phyloP scores from a whole-genome alignment of 2,329 filamentous ascomycete genomes.

The Emydomyces testavorans region DNA sequence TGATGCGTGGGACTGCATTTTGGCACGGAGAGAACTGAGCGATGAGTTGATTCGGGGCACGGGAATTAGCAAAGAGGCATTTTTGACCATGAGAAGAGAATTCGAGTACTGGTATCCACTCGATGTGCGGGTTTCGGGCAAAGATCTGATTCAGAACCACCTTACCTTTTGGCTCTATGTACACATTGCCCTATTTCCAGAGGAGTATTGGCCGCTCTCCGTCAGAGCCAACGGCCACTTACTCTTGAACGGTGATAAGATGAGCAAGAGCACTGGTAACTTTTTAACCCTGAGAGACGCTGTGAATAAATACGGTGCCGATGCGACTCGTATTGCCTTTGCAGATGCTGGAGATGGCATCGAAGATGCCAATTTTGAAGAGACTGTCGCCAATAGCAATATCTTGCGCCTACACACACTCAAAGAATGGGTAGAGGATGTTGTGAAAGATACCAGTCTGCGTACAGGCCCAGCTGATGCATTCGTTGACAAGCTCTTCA shows the following conservation, averaged over 20 bases:
- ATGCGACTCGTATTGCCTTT: slow-evolving; percentile 80
- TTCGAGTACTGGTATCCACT: slow-evolving; percentile 97
- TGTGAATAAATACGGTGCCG: slow-evolving; percentile 84
- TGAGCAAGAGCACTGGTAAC: slow-evolving; percentile 95
- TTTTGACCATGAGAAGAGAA: slow-evolving; percentile 74
- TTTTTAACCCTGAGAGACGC: slow-evolving; percentile 84
- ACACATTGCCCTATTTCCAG: slow-evolving; percentile 77
- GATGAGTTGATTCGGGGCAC: slow-evolving; percentile 54
- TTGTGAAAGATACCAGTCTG: slow-evolving; percentile 60
- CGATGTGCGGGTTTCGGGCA: slow-evolving; percentile 77
- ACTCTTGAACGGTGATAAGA: slow-evolving; percentile 93
- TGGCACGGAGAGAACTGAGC: slow-evolving; percentile 60
- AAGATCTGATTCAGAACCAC: slow-evolving; percentile 88
- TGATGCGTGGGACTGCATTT: slow-evolving; percentile 93
- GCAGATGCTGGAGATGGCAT: slow-evolving; percentile 92
- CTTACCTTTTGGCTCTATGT: slow-evolving; percentile 93
- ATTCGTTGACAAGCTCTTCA: slow-evolving; percentile 80
- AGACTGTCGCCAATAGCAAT: slow-evolving; percentile 82
- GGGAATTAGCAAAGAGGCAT: slow-evolving; percentile 59
- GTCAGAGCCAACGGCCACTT: slow-evolving; percentile 87
- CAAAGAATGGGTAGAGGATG: slow-evolving; percentile 86
- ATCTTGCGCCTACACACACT: slow-evolving; percentile 75
- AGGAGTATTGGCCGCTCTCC: slow-evolving; percentile 76
- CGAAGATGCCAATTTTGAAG: slow-evolving; percentile 93
- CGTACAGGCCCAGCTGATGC: slow-evolving; percentile 62